Evolutionary conservation across 208 protist genomes (phyloP).

Genomic region (Leishmania lainsoni): DNA sequence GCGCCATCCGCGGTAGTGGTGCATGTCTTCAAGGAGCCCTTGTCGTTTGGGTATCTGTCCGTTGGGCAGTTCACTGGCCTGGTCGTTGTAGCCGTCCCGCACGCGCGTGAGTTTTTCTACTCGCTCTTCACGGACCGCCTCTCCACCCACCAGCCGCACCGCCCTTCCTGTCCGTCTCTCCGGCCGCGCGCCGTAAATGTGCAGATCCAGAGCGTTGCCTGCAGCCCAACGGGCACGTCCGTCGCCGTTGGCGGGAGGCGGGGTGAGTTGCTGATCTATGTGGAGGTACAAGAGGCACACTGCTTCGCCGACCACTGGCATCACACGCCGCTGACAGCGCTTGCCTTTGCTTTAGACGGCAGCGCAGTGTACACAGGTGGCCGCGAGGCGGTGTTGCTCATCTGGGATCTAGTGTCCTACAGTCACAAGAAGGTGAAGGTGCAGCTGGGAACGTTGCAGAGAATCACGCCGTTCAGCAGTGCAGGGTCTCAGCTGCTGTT

Average conservation of each 20-base stretch:
- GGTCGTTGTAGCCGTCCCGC: slow-evolving; percentile 54
- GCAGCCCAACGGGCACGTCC: slow-evolving; percentile 43
- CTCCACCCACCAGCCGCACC: slow-evolving; percentile 14
- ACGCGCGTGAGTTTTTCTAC: slow-evolving; percentile 58
- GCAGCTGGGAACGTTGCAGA: slow-evolving; percentile 38
- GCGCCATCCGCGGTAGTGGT: slow-evolving; percentile 32
- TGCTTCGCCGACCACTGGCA: slow-evolving; percentile 91
- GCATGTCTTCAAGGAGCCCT: slow-evolving; percentile 34
- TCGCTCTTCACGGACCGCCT: slow-evolving; percentile 31
- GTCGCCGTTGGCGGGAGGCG: slow-evolving; percentile 77
- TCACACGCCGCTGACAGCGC: slow-evolving; percentile 78
- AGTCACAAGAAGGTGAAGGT: slow-evolving; percentile 33
- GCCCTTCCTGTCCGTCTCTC: slow-evolving; percentile 12
- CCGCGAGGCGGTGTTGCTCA: slow-evolving; percentile 64
- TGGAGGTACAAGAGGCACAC: slow-evolving; percentile 53
- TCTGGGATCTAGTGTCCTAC: slow-evolving; percentile 74
- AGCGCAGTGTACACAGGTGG: slow-evolving; percentile 76
- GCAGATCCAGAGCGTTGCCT: slow-evolving; percentile 58
- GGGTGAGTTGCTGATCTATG: slow-evolving; percentile 77
- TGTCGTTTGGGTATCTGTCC: slow-evolving; percentile 40
- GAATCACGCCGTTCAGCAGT: slow-evolving; percentile 36
- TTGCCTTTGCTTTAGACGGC: slow-evolving; percentile 77
- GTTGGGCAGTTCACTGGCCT: slow-evolving; percentile 64
- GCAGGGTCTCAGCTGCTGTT: slow-evolving; percentile 60
- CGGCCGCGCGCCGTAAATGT: slow-evolving; percentile 43